These are phyloP conservation scores for Nymphaea colorata DNA, from an alignment of 164 flowering plant genomes.

Conservation along the genomic window DNA sequence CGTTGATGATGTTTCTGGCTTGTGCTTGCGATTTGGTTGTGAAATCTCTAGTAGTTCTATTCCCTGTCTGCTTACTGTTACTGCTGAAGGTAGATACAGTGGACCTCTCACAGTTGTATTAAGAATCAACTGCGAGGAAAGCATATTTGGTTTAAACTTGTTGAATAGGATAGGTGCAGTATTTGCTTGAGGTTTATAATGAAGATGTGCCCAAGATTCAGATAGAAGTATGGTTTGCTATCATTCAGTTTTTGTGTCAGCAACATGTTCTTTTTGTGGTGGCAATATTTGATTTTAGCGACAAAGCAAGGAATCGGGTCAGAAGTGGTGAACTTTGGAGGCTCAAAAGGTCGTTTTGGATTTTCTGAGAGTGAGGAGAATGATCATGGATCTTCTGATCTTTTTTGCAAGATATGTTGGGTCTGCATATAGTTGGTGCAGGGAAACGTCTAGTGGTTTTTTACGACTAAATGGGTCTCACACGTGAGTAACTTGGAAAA, in stretches of 20 bases:
- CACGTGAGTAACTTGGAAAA: too few relatives aligned
- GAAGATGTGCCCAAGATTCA: background rate
- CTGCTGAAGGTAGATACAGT: slow-evolving; percentile 65
- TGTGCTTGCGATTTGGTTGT: slow-evolving; percentile 67
- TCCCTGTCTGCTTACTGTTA: slow-evolving; percentile 56
- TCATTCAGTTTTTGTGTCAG: background rate
- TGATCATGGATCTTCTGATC: too few relatives aligned
- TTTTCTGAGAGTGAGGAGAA: too few relatives aligned
- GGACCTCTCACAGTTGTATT: slow-evolving; percentile 48
- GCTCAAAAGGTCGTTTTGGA: too few relatives aligned
- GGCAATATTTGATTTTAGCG: background rate
- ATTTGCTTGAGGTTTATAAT: slow-evolving; percentile 12
- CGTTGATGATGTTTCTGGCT: slow-evolving; percentile 71
- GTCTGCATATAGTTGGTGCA: too few relatives aligned
- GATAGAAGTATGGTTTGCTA: background rate
- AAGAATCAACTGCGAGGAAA: slow-evolving; percentile 88
- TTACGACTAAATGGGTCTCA: too few relatives aligned
- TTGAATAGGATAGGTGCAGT: slow-evolving; percentile 65
- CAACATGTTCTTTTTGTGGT: background rate
- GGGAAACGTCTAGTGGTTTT: too few relatives aligned
- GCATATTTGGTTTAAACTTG: slow-evolving; percentile 82
- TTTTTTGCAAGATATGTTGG: too few relatives aligned
- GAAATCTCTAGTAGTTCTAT: slow-evolving; percentile 68
- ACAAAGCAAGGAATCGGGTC: too few relatives aligned
- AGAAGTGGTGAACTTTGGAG: too few relatives aligned